These are phyloP conservation scores for Microbotryomycetes sp. DNA, from an alignment of 1,284 basidiomycete genomes.

Conservation along the genomic window DNA sequence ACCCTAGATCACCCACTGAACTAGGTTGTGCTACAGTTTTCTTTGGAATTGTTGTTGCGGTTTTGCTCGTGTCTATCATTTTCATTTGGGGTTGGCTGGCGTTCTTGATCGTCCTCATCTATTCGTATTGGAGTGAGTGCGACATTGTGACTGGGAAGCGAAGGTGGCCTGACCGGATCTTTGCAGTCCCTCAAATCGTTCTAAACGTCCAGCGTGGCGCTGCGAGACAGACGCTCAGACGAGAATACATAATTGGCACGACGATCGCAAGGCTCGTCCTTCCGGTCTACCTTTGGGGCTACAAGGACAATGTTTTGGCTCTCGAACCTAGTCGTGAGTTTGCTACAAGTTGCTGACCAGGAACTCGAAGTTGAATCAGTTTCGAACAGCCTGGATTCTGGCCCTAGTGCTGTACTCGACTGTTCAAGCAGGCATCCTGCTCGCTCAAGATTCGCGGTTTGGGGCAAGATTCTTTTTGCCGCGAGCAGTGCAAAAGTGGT, in stretches of 20 bases:
- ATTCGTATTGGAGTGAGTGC: constrained; percentile 35
- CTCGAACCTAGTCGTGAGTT: constrained; percentile 34
- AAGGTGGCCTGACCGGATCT: neutral
- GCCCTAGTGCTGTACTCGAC: constrained; percentile 32
- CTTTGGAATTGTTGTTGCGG: neutral
- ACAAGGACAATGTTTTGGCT: constrained; percentile 35
- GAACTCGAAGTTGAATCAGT: neutral
- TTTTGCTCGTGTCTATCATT: constrained; percentile 14
- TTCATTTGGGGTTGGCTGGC: constrained; percentile 31
- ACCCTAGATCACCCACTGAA: neutral
- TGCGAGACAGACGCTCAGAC: constrained; percentile 29
- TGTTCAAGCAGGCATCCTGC: constrained; percentile 32
- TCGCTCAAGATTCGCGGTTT: constrained; percentile 32
- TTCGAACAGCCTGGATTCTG: constrained; percentile 31
- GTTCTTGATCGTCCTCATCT: constrained; percentile 26
- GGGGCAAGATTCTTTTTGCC: constrained; percentile 38
- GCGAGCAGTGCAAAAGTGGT: neutral
- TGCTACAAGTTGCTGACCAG: neutral
- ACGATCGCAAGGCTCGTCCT: constrained; percentile 37
- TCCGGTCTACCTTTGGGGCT: constrained; percentile 39
- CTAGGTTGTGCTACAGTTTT: neutral
- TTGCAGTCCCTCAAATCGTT: constrained; percentile 38
- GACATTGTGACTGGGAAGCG: neutral
- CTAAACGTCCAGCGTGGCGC: constrained; percentile 35
- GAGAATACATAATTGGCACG: constrained; percentile 37